Percentiles rank a stretch among this genome's conserved stretches.
Evolutionary conservation across 257 asterid species (phyloP).

Genomic region (Solanum verrucosum): DNA sequence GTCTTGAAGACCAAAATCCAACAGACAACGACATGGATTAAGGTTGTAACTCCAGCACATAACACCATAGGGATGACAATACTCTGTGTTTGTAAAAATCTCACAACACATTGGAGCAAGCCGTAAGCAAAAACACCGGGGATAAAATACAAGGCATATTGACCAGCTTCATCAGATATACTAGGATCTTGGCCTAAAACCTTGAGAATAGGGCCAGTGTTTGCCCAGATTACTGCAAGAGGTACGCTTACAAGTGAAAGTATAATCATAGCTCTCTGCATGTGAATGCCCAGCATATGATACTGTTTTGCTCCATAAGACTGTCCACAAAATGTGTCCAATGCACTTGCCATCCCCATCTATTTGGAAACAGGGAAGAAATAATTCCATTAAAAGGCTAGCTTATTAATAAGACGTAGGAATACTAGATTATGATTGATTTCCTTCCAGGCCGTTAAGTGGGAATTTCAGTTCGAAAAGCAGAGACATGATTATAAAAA

Average conservation of each 20-base stretch:
- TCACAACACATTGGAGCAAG: slow-evolving; percentile 66
- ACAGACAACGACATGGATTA: slow-evolving; percentile 40
- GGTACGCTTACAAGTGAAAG: slow-evolving; percentile 54
- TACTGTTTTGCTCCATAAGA: slow-evolving; percentile 75
- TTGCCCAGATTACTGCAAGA: slow-evolving; percentile 57
- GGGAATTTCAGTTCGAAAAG: background rate
- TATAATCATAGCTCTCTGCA: slow-evolving; percentile 72
- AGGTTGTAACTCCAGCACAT: slow-evolving; percentile 49
- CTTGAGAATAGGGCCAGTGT: slow-evolving; percentile 47
- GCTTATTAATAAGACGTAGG: background rate
- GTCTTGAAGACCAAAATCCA: slow-evolving; percentile 64
- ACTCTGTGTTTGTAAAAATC: slow-evolving; percentile 69
- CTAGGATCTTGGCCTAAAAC: slow-evolving; percentile 63
- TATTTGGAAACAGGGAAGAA: slow-evolving; percentile 1
- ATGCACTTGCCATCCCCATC: slow-evolving; percentile 88
- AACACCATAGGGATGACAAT: slow-evolving; percentile 81
- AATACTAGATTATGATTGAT: background rate
- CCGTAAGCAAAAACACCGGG: slow-evolving; percentile 60
- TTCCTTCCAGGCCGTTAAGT: background rate
- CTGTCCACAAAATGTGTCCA: slow-evolving; percentile 85
- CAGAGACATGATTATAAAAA: background rate
- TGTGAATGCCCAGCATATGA: slow-evolving; percentile 72
- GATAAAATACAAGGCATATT: slow-evolving; percentile 53
- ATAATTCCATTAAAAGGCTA: background rate
- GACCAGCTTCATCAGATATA: slow-evolving; percentile 65